phyloP scores from a whole-genome alignment of 371 early-diverging fungal species.

The Mortierella sp. region DNA sequence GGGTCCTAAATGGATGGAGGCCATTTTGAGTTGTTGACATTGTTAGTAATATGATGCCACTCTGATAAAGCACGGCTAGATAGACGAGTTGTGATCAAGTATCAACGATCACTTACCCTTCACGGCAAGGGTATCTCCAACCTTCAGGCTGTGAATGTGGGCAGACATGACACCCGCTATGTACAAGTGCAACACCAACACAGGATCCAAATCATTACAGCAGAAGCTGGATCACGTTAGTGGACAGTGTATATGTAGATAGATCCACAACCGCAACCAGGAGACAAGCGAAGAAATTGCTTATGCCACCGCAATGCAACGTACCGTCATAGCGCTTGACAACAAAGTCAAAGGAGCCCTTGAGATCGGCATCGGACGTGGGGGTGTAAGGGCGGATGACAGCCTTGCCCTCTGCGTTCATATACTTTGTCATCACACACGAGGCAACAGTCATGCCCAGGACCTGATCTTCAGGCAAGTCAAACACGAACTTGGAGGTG shows the following conservation, averaged over 20 bases:
- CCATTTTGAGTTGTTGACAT: not conserved
- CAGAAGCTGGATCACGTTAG: too few relatives aligned
- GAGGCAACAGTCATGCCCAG: slow-evolving; percentile 82
- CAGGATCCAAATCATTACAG: too few relatives aligned
- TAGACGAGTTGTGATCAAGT: not conserved
- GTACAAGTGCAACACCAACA: not conserved
- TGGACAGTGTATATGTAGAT: not conserved
- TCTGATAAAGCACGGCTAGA: not conserved
- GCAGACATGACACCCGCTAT: slow-evolving; percentile 33
- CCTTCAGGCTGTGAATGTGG: slow-evolving; percentile 77
- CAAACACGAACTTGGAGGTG: slow-evolving; percentile 82
- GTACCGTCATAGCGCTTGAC: slow-evolving; percentile 75
- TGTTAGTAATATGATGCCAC: not conserved
- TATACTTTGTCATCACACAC: slow-evolving; percentile 75
- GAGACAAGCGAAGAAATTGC: too few relatives aligned
- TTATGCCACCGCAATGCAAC: too few relatives aligned
- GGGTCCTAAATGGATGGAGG: slow-evolving; percentile 62
- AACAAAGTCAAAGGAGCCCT: slow-evolving; percentile 85
- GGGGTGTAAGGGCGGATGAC: slow-evolving; percentile 92
- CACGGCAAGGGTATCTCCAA: slow-evolving; percentile 84
- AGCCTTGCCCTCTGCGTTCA: slow-evolving; percentile 61
- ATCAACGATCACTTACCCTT: slow-evolving; percentile 68
- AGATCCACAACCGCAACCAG: too few relatives aligned
- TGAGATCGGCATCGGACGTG: slow-evolving; percentile 71
- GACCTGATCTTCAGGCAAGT: slow-evolving; percentile 71